Evolutionary conservation across 129 eudicot genomes (phyloP), one percentile per base, ranked within the genome.

Genomic region (Flaveria linearis): DNA sequence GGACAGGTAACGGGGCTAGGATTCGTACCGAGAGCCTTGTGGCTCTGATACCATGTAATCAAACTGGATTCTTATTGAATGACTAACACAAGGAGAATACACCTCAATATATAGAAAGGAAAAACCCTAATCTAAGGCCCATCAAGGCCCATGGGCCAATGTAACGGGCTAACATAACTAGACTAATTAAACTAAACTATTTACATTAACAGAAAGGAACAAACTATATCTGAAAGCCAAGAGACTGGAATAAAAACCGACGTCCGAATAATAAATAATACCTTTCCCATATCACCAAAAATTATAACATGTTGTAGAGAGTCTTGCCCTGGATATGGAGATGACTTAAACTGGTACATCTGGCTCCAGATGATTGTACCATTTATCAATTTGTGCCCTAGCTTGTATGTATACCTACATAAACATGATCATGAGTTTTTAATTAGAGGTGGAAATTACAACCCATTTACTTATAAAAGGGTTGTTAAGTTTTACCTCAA

Each of bases 211-310:
- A n/a, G n/a, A n/a, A 69, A 57, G 23, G 22, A 14, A 36, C 51
- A 49, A 11, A 63, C 72, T 12, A 39, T 18, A 77, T 26, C 42
- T 9, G 26, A 39, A 22, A 67, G 67, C 16, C 60, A 77, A 57
- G 25, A 56, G 25, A 78, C 2, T 74, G 16, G 45, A n/a, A 8
- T 15, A 71, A 47, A 33, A 76, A 61, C 15, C 4, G 7, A 43
- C 25, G 41, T 45, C 47, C 14, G 41, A 58, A 53, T 50, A 26
- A 73, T 49, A 50, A 50, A 60, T 26, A 22, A 22, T 56, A 88
- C 94, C 88, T 88, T 88, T 68, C 94, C 90, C 90, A 86, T 86
- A 67, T 88, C 94, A 64, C 94, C 94, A 83, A 91, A 91, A 71
- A 91, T 85, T 63, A 88, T 70, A 11, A 91, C 92, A 14, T 83